A percentile compares a stretch with the other conserved stretches of the same genome.
Conservation (phyloP, 208 protist species). For the Zelonia costaricensis region DNA sequence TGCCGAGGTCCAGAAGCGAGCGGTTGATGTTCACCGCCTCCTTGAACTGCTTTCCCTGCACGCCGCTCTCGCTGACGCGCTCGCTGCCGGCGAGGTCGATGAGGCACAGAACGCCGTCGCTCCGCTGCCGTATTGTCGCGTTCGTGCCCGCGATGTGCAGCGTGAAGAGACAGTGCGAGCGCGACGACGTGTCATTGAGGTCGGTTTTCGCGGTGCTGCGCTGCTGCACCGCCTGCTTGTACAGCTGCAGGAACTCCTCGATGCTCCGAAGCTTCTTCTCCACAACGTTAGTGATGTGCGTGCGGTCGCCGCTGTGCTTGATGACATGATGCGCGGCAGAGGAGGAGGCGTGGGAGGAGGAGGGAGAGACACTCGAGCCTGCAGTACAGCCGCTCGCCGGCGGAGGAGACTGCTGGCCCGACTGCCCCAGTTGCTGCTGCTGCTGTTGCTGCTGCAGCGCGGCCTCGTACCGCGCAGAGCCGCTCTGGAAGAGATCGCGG, state of each 20-base stretch:
- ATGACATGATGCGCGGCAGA: constrained; percentile 64
- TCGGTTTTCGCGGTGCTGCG: constrained; percentile 80
- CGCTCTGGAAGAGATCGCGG: constrained; percentile 79
- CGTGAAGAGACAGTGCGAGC: constrained; percentile 92
- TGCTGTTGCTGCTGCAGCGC: constrained; percentile 11
- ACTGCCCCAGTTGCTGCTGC: too few relatives aligned
- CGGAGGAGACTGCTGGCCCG: too few relatives aligned
- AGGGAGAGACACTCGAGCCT: too few relatives aligned
- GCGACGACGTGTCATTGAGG: constrained; percentile 89
- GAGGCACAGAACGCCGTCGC: constrained; percentile 81
- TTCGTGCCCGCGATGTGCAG: constrained; percentile 77
- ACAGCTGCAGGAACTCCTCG: constrained; percentile 66
- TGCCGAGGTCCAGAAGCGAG: constrained; percentile 88
- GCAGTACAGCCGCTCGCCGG: too few relatives aligned
- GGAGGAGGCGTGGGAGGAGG: not conserved
- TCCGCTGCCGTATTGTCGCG: constrained; percentile 63
- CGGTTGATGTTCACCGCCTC: constrained; percentile 95
- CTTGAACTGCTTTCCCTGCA: constrained; percentile 83
- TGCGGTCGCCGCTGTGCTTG: constrained; percentile 62
- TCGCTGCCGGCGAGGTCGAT: constrained; percentile 96
- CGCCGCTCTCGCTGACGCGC: constrained; percentile 88
- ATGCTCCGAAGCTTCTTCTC: constrained; percentile 45
- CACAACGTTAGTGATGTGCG: constrained; percentile 64
- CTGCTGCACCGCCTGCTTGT: constrained; percentile 61
- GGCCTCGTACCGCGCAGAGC: constrained; percentile 56